A percentile compares a stretch with the other conserved stretches of the same genome.
phyloP scores from a whole-genome alignment of 306 rosid species.

The Vicia sativa region DNA sequence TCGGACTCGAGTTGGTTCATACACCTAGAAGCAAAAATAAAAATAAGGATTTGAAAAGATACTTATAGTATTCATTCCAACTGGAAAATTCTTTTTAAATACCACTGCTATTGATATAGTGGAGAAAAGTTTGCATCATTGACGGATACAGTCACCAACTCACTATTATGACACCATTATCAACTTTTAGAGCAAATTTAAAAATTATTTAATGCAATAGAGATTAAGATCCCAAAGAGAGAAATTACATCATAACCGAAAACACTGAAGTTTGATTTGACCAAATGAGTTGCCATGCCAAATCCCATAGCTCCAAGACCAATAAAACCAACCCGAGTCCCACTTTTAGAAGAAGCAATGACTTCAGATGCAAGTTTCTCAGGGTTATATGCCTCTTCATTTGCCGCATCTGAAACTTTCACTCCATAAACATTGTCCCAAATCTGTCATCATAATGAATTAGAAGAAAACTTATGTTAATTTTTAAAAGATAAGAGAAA shows the following conservation, averaged over 20 bases:
- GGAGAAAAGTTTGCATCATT: conserved; percentile 12
- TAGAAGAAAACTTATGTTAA: neutral
- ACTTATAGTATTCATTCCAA: conserved; percentile 24
- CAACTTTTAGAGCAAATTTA: conserved; percentile 8
- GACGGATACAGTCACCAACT: conserved; percentile 22
- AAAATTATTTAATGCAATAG: conserved; percentile 24
- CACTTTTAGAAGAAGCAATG: conserved; percentile 51
- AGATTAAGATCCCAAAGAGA: conserved; percentile 33
- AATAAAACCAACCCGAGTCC: conserved; percentile 75
- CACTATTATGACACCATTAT: conserved; percentile 23
- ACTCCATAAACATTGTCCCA: conserved; percentile 78
- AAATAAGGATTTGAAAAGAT: conserved; percentile 22
- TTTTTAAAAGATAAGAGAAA: conserved; percentile 13
- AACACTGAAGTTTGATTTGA: conserved; percentile 71
- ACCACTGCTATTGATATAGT: neutral
- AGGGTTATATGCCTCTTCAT: conserved; percentile 67
- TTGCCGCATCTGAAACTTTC: conserved; percentile 68
- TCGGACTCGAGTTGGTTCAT: conserved; percentile 72
- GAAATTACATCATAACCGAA: conserved; percentile 85
- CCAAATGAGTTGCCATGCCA: conserved; percentile 96
- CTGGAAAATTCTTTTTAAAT: neutral
- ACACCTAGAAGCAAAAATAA: conserved; percentile 58
- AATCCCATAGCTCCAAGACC: conserved; percentile 99
- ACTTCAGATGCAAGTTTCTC: conserved; percentile 66
- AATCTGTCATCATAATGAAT: conserved; percentile 51